phyloP scores from a whole-genome alignment of 768 basidiomycete species.

The Boletus tylopilopsis region DNA sequence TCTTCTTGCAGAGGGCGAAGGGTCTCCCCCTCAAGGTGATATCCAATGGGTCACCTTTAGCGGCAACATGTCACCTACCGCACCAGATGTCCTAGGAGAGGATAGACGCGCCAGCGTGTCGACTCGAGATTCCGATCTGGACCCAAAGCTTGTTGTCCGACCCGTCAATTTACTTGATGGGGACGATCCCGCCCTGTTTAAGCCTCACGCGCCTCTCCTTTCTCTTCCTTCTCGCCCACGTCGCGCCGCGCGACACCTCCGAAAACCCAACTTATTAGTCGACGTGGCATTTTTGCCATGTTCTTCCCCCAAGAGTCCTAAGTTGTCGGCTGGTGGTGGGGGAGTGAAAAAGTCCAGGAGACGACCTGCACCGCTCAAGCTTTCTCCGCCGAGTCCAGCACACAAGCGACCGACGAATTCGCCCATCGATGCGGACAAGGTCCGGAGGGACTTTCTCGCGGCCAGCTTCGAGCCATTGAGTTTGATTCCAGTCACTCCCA shows the following conservation, averaged over 20 bases:
- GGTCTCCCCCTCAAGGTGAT: constrained; percentile 26
- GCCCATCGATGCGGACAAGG: constrained; percentile 32
- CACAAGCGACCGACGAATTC: constrained; percentile 34
- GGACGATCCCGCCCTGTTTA: constrained; percentile 36
- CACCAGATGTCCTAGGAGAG: constrained; percentile 14
- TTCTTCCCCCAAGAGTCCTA: constrained; percentile 12
- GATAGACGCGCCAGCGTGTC: constrained; percentile 46
- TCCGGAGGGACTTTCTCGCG: constrained; percentile 40
- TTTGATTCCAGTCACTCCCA: constrained; percentile 4
- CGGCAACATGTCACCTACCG: constrained; percentile 20
- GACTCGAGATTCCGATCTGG: constrained; percentile 52
- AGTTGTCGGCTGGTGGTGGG: constrained; percentile 2
- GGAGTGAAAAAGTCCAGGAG: constrained; percentile 30
- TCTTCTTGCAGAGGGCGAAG: constrained; percentile 44
- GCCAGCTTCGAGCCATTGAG: constrained; percentile 39
- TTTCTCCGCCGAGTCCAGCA: constrained; percentile 31
- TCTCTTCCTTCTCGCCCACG: constrained; percentile 33
- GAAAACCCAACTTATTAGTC: constrained; percentile 34
- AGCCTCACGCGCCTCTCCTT: constrained; percentile 35
- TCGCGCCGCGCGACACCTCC: constrained; percentile 35
- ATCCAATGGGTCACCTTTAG: constrained; percentile 45
- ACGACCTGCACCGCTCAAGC: constrained; percentile 42
- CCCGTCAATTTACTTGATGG: constrained; percentile 28
- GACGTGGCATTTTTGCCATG: constrained; percentile 28
- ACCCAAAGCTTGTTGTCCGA: constrained; percentile 46